Evolutionary conservation across 2,329 filamentous ascomycete species (phyloP).

Genomic region (Geosmithia putterillii): DNA sequence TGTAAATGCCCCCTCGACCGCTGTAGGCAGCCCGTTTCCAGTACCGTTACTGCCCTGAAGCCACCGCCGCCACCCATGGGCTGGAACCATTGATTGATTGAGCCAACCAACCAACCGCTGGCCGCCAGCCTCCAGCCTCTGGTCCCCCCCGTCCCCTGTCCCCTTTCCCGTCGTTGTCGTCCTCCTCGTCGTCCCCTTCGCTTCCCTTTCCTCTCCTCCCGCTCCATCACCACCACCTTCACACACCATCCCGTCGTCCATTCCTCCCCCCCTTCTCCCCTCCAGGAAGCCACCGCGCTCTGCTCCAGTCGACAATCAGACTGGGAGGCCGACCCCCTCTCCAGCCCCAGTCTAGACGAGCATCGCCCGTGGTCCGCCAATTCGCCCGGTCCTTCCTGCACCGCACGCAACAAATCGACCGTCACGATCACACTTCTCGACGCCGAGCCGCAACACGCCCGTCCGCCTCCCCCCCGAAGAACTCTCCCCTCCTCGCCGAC

Average conservation of each 20-base stretch:
- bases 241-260: too few species aligned
- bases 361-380: neutral
- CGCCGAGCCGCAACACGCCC: neutral
- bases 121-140: neutral
- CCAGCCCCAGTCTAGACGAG: conserved; percentile 3
- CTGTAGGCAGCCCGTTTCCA: too few species aligned
- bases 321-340: conserved; percentile 2
- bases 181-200: conserved; percentile 1
- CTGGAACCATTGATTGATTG: neutral
- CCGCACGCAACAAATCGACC: neutral
- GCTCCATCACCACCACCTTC: conserved; percentile 1
- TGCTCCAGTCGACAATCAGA: conserved; percentile 4
- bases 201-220: conserved; percentile 2
- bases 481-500: neutral
- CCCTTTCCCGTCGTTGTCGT: conserved; percentile 1
- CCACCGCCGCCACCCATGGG: too few species aligned
- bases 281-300: conserved; percentile 3
- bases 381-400: neutral
- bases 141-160: neutral
- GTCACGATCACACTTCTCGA: neutral
- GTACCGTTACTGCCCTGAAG: neutral
- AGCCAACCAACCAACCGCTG: neutral
- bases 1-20: too few species aligned
- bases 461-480: neutral
- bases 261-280: neutral